Conservation (phyloP, 2,329 filamentous ascomycete species). For the Chaetothyriales sp. region DNA sequence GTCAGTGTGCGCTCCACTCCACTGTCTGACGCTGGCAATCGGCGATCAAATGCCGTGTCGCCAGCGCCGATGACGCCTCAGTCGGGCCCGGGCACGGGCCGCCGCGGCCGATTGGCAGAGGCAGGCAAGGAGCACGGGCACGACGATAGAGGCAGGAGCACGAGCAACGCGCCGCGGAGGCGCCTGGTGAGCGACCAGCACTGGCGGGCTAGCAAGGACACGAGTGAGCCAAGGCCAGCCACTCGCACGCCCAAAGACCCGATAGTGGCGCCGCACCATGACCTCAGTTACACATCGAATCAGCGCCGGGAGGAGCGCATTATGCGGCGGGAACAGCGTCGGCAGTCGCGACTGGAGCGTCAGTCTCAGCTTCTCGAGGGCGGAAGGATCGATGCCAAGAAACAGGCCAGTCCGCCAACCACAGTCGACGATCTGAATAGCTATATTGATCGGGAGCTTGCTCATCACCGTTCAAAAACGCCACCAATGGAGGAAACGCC, state of each 20-base stretch:
- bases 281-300: constrained; percentile 11
- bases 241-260: constrained; percentile 1
- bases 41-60: neutral
- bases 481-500: neutral
- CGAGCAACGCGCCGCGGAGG: constrained; percentile 62
- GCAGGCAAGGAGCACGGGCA: constrained; percentile 11
- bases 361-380: neutral
- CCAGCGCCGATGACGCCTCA: neutral
- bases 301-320: constrained; percentile 11
- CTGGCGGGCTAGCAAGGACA: constrained; percentile 44
- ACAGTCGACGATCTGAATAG: neutral
- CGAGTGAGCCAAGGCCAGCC: constrained; percentile 1
- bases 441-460: neutral
- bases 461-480: neutral
- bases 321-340: constrained; percentile 11
- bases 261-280: constrained; percentile 15
- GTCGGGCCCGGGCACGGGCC: neutral
- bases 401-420: neutral
- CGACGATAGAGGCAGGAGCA: constrained; percentile 25
- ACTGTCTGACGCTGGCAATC: constrained; percentile 6
- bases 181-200: constrained; percentile 86
- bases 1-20: constrained; percentile 15
- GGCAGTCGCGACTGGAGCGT: neutral
- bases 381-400: neutral
- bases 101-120: constrained; percentile 8